Conservation (phyloP, 1,284 basidiomycete species). For the Ceratorhiza oryzae-sativae region DNA sequence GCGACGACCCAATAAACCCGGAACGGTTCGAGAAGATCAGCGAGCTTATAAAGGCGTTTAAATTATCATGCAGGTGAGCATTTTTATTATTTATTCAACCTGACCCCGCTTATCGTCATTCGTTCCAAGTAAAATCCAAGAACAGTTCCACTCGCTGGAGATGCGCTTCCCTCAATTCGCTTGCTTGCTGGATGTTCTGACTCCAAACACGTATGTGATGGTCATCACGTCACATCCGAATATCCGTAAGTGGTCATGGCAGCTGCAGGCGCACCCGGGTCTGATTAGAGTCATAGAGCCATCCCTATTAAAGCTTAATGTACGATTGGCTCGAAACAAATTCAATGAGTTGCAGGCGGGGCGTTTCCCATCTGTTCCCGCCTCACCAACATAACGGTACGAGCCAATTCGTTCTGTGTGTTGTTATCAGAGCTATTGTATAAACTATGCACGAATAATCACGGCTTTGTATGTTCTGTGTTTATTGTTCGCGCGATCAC, state of each 20-base stretch:
- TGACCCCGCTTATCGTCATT: not conserved
- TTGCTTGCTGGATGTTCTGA: constrained; percentile 94
- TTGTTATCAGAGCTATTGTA: not conserved
- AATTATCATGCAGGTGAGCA: constrained; percentile 84
- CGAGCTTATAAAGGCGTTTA: constrained; percentile 94
- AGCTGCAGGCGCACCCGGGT: not conserved
- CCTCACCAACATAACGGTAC: not conserved
- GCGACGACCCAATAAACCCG: constrained; percentile 62
- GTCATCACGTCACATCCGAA: constrained; percentile 87
- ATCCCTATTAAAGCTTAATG: constrained; percentile 82
- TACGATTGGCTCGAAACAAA: constrained; percentile 78
- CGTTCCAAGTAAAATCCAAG: constrained; percentile 56
- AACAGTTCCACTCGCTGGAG: constrained; percentile 82
- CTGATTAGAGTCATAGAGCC: constrained; percentile 63
- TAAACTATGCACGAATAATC: not conserved
- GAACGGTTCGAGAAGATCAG: constrained; percentile 95
- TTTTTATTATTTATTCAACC: not conserved
- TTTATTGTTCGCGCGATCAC: not conserved
- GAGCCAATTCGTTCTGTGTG: not conserved
- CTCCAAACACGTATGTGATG: constrained; percentile 92
- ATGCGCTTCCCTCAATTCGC: constrained; percentile 85
- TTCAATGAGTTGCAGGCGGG: constrained; percentile 84
- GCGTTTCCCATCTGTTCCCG: constrained; percentile 39
- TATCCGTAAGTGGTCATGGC: constrained; percentile 66
- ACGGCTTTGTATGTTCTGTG: not conserved